phyloP scores from a whole-genome alignment of 345 rosid genomes.

The Syzygium aqueum region DNA sequence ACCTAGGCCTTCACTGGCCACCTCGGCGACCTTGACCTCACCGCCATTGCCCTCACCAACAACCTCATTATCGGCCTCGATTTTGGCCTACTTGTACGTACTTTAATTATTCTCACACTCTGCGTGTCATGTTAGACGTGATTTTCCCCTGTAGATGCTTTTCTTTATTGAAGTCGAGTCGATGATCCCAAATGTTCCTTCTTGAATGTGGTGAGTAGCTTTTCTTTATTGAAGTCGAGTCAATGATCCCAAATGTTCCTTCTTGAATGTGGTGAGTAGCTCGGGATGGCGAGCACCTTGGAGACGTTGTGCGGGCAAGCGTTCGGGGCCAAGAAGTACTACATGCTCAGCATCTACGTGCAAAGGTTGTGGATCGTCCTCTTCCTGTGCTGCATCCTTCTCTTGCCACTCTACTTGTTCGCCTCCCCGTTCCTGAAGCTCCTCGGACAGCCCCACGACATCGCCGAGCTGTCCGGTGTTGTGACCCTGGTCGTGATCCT shows the following conservation, averaged over 20 bases:
- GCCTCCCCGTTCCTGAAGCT: slow-evolving; percentile 46
- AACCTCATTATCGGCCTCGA: slow-evolving; percentile 71
- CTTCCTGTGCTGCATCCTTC: slow-evolving; percentile 29
- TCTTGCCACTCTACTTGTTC: slow-evolving; percentile 45
- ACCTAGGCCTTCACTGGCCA: slow-evolving; percentile 97
- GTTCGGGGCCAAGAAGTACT: slow-evolving; percentile 54
- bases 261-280: slow-evolving; percentile 10
- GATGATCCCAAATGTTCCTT: not conserved
- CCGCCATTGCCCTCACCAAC: slow-evolving; percentile 73
- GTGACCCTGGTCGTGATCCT: slow-evolving; percentile 51
- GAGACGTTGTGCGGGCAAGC: slow-evolving; percentile 66
- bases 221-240: not conserved
- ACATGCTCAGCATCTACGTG: slow-evolving; percentile 68
- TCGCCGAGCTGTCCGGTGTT: slow-evolving; percentile 48
- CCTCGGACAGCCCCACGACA: slow-evolving; percentile 58
- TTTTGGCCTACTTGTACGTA: slow-evolving; percentile 71
- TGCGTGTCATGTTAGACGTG: not conserved
- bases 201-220: not conserved
- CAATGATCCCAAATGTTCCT: not conserved
- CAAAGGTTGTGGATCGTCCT: slow-evolving; percentile 75
- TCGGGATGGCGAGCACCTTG: slow-evolving; percentile 72
- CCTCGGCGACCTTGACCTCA: slow-evolving; percentile 83
- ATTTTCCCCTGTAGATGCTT: not conserved
- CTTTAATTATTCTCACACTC: not conserved
- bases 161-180: not conserved